These are phyloP conservation scores for Plasmodium gaboni DNA, from an alignment of 169 alveolate genomes.

Conservation along the genomic window DNA sequence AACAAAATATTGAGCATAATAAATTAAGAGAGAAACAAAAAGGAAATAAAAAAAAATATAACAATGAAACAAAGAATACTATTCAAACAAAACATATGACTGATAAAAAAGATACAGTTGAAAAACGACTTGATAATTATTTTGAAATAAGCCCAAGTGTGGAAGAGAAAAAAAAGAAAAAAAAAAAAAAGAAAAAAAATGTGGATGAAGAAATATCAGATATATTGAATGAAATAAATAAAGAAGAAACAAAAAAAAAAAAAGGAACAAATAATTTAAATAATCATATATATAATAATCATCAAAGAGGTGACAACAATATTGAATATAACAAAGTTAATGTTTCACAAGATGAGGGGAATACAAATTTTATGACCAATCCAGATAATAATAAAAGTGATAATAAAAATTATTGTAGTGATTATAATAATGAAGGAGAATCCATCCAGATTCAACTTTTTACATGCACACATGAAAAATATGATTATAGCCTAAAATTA, in stretches of 20 bases:
- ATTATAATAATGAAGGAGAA: no score
- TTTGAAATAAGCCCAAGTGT: not conserved
- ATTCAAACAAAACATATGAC: not conserved
- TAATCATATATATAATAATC: not conserved
- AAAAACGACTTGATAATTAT: not conserved
- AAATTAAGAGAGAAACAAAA: not conserved
- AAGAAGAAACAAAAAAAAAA: not conserved
- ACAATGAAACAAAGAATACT: not conserved
- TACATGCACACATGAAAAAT: conserved; percentile 66
- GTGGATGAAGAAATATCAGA: conserved; percentile 28
- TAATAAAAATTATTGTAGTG: not conserved
- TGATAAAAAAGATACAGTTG: not conserved
- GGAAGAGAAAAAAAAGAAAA: not conserved
- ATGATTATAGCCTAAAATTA: conserved; percentile 35
- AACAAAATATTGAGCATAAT: not conserved
- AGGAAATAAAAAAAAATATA: not conserved
- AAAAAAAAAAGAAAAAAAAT: conserved; percentile 19
- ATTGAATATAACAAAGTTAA: no score
- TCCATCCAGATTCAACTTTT: not conserved
- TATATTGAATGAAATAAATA: conserved; percentile 13
- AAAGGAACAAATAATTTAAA: not conserved
- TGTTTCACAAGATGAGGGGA: no score
- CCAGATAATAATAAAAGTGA: not conserved
- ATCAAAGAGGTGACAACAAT: not conserved
- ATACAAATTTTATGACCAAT: no score